Base-by-base conservation (phyloP, 441 rosid species). In the Jatropha podagrica region DNA sequence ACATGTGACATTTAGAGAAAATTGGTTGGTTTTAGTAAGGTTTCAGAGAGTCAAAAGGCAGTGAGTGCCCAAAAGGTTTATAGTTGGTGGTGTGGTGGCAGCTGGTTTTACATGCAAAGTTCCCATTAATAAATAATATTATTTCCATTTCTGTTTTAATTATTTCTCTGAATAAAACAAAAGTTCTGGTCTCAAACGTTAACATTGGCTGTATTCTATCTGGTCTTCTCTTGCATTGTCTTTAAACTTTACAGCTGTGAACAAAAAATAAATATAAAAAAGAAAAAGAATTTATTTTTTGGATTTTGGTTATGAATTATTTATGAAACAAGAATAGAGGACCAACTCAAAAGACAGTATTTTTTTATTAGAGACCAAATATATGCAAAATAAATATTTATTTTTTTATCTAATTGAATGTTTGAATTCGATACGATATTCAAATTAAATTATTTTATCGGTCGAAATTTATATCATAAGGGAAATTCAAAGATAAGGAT, bases 231-330 rank as follows among this genome's bases (percentile, higher is more conserved):
- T 80, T 76, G 67, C 69, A 18, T 74, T 77, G 70, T 79, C 70
- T 71, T 71, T 72, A 56, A 26, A 65, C 87, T 88, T 86, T 88
- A 88, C 90, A 88, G 92, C 88, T 85, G 87, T 81, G 49, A 1
- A 40, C 79, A 80, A 46, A 63, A 69, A 37, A 77, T 5, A 42
- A 5, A 42, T 42, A 42, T 32, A 65, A 40, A 55, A 51, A 81
- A 74, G 74, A 66, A 56, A 54, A 15, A 59, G 12, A 67, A 13
- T 59, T 79, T 81, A 60, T 73, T 69, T 74, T 58, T 42, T 52
- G 37, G 74, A 54, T 78, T 70, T 64, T 78, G 76, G 59, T 74
- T 54, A 73, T 81, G 11, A 27, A 61, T 44, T 46, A 65, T 49
- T 67, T 68, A 73, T 71, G 63, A 54, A 65, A 55, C 74, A 69